phyloP scores from a whole-genome alignment of 2,329 filamentous ascomycete genomes.

The Fusarium hostae region DNA sequence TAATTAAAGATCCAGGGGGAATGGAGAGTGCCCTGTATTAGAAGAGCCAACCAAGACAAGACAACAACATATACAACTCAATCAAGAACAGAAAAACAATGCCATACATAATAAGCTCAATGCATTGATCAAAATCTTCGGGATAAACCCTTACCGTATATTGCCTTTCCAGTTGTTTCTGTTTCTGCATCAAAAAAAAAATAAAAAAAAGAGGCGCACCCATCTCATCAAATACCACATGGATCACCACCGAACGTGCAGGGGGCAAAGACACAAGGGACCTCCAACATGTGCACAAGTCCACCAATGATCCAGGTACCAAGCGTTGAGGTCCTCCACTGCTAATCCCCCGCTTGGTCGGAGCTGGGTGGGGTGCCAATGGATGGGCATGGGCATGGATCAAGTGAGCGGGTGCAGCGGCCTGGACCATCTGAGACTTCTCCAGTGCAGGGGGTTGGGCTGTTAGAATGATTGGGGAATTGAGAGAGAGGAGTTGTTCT shows the following conservation, averaged over 20 bases:
- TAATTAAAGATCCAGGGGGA: constrained; percentile 22
- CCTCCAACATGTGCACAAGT: constrained; percentile 33
- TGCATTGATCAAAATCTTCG: not conserved
- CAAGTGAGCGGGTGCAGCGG: constrained; percentile 26
- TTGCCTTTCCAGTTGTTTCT: not conserved
- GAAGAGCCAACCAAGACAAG: not conserved
- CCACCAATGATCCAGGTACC: constrained; percentile 41
- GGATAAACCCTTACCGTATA: not conserved
- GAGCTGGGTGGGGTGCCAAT: constrained; percentile 17
- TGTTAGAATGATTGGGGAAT: constrained; percentile 12
- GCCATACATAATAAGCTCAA: not conserved
- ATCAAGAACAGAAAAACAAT: not conserved
- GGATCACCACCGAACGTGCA: constrained; percentile 7
- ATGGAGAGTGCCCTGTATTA: not conserved
- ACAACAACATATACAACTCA: not conserved
- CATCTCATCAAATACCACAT: constrained; percentile 20
- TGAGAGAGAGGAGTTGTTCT: not conserved
- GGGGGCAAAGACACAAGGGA: constrained; percentile 20
- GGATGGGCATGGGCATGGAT: not conserved
- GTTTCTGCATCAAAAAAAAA: not conserved
- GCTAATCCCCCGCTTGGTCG: constrained; percentile 32
- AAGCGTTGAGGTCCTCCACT: constrained; percentile 18
- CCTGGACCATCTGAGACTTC: constrained; percentile 36
- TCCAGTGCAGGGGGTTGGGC: constrained; percentile 5
- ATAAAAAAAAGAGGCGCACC: not conserved